Base-by-base conservation (phyloP, 495 filamentous ascomycete species). In the Cairneyella variabilis region DNA sequence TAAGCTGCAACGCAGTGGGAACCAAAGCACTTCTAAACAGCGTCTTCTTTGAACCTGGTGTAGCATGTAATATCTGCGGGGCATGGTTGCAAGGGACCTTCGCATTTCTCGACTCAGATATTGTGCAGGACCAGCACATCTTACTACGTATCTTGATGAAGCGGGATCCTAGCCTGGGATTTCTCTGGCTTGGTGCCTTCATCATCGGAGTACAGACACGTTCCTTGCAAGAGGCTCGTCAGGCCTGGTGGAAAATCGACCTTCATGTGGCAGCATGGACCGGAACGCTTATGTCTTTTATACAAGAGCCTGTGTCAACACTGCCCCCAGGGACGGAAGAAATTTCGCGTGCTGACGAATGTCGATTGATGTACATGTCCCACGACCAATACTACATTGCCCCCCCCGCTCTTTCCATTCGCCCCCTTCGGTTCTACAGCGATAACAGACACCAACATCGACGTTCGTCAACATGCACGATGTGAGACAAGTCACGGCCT, bases 1-100 rank as follows among this genome's bases (percentile, higher is more conserved):
- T 61, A 42, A 61, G 59, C 28, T 61, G 59, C 50, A 61, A 61
- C 36, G 49, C 59, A 14, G 39, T 46, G 11, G 54, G 59, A 39
- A 55, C 36, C 26, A 54, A 58, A 54, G 21, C 54, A 4, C 54
- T 61, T 39, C 50, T 61, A 21, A 53, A 23, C 25, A 61, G 59
- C 41, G 16, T 58, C 20, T 61, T 61, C 50, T 61, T 51, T 48
- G 54, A 54, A 34, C 50, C 49, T 47, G 38, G 17, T 42, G 51
- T 61, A 9, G 38, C 1, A 40, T 61, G 59, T 39, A 61, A 61
- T 53, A 51, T 58, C 54, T 50, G 54, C 46, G 54, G 59, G 10
- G 49, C 54, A 41, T 61, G 50, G 49, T 30, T 61, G 16, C 50
- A 54, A 37, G 54, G 54, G 17, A 48, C 54, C 17, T 58, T 61